These are phyloP conservation scores for Russula dissimulans DNA, from an alignment of 768 basidiomycete species.

Conservation along the genomic window DNA sequence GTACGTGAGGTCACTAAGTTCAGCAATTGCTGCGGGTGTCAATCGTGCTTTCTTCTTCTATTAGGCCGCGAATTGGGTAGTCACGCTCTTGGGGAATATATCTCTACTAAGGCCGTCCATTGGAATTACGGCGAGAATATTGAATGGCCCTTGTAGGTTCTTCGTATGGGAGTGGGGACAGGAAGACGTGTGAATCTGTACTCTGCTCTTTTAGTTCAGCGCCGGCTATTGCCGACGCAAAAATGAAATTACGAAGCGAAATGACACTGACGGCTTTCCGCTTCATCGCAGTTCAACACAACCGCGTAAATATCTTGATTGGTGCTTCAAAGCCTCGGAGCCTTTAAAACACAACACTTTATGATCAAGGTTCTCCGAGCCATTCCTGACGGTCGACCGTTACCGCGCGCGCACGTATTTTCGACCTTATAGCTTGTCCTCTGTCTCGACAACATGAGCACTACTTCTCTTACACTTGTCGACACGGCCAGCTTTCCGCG, in stretches of 20 bases:
- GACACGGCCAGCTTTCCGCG: not conserved
- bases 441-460: not conserved
- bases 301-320: too few species aligned
- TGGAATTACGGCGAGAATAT: constrained; percentile 82
- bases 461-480: not conserved
- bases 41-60: not conserved
- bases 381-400: too few species aligned
- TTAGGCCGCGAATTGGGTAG: constrained; percentile 81
- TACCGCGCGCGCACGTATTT: not conserved
- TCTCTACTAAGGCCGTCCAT: constrained; percentile 71
- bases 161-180: not conserved
- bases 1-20: constrained; percentile 31
- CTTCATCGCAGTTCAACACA: too few species aligned
- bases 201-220: not conserved
- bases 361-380: not conserved
- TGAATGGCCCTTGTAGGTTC: constrained; percentile 62
- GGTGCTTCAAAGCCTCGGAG: not conserved
- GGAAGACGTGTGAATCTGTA: not conserved
- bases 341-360: not conserved
- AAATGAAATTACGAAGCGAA: not conserved
- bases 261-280: too few species aligned
- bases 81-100: constrained; percentile 79
- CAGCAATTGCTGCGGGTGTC: not conserved
- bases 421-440: not conserved
- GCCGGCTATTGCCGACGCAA: not conserved